Evolutionary conservation across 768 basidiomycete genomes (phyloP), one percentile per base, ranked within the genome.

Genomic region (Boletus subcaerulescens): DNA sequence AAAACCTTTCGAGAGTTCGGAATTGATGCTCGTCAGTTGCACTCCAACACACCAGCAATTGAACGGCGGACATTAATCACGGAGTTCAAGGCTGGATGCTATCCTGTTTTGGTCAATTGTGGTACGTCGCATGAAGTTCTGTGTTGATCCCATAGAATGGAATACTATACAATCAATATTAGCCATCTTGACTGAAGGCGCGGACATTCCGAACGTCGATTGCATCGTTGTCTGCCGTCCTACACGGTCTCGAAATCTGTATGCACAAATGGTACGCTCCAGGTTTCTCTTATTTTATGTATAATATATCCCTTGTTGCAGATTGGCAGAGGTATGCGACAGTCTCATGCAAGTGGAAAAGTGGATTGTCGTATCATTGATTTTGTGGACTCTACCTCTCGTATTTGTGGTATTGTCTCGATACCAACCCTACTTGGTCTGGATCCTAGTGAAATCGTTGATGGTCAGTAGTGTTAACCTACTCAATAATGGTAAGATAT

Each of bases 201-300:
- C 93, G 18, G 95, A 98, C 74, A 92, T 98, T 48, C 95, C 95
- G 3, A 91, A 91, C 56, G 89, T 97, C 51, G 95, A 98, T 63
- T 97, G 94, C 58, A 80, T 98, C 10, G 69, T 98, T 33, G 74
- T 98, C 18, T 93, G 90, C 15, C 79, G 92, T 18, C 95, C 95
- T 17, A 98, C 95, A 2, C 80, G 89, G 24, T 96, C 93, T 13
- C 79, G 84, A 33, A 98, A 96, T 66, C 71, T 96, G 12, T 93
- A 94, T 65, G 83, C 91, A 17, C 95, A 98, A 64, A 97, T 98
- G 93, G 93, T 92, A 53, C 33, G 76, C 58, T 32, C 13, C 18
- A 13, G 26, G 18, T 26, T 0, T 11, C 12, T 38, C 32, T 18
- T 14, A 31, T 29, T 44, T 51, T 17, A 41, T 17, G 29, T 31